Conservation (phyloP, 78 protist species). For the Dictyostelium citrinum region DNA sequence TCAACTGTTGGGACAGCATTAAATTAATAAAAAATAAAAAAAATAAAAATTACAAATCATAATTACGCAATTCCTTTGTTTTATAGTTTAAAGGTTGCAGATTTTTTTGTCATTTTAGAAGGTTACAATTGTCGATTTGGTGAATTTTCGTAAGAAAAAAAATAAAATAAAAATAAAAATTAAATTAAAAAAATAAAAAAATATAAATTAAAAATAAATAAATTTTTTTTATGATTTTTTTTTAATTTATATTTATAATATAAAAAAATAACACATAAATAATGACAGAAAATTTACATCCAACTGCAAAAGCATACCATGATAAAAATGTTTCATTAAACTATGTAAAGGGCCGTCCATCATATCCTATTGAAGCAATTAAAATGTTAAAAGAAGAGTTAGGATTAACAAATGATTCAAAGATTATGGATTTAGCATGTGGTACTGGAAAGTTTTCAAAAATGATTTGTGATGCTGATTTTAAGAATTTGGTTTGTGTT, state of each 20-base stretch:
- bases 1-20: not conserved
- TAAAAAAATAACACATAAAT: not conserved
- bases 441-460: conserved; percentile 63
- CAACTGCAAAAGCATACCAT: conserved; percentile 55
- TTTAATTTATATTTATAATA: not conserved
- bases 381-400: not conserved
- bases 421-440: conserved; percentile 30
- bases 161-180: not conserved
- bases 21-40: not conserved
- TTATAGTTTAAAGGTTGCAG: too few relatives aligned
- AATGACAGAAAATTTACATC: conserved; percentile 9
- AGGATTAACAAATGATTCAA: not conserved
- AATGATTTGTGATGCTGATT: not conserved
- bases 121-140: not conserved
- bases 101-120: not conserved
- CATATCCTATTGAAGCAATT: conserved; percentile 17
- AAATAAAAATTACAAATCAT: not conserved
- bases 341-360: conserved; percentile 40
- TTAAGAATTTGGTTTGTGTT: not conserved
- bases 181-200: not conserved
- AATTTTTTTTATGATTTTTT: not conserved
- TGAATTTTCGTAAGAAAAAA: not conserved
- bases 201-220: not conserved
- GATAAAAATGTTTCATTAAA: conserved; percentile 1
- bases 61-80: too few relatives aligned